Evolutionary conservation across 441 rosid genomes (phyloP).

Genomic region (Erodium texanum): DNA sequence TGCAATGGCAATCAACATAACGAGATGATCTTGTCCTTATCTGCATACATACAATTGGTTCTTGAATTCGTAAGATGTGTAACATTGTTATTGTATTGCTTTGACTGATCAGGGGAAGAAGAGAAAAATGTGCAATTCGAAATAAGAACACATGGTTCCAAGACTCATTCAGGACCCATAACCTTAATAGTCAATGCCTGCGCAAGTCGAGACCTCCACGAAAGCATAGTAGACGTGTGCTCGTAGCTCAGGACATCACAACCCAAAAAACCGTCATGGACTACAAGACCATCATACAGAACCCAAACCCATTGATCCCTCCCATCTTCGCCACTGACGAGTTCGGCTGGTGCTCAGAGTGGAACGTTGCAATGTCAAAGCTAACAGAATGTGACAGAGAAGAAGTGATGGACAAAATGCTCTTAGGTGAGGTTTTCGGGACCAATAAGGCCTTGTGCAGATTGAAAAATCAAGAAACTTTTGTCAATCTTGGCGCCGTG

Average conservation of each 20-base stretch:
- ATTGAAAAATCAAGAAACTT: conserved; percentile 57
- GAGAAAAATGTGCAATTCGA: conserved; percentile 57
- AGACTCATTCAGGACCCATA: conserved; percentile 40
- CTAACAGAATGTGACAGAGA: conserved; percentile 68
- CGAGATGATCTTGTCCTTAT: not conserved
- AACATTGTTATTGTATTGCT: too few species aligned
- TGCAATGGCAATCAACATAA: not conserved
- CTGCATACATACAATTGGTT: too few species aligned
- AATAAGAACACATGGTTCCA: conserved; percentile 43
- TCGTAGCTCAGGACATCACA: conserved; percentile 72
- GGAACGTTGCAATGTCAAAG: conserved; percentile 78
- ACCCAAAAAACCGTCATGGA: conserved; percentile 47
- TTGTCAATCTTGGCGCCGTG: conserved; percentile 49
- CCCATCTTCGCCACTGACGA: conserved; percentile 68
- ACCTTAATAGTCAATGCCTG: conserved; percentile 60
- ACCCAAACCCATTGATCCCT: conserved; percentile 63
- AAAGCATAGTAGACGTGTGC: conserved; percentile 62
- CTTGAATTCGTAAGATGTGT: too few species aligned
- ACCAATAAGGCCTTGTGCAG: conserved; percentile 42
- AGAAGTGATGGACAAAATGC: conserved; percentile 44
- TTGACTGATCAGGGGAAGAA: conserved; percentile 48
- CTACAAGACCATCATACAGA: conserved; percentile 54
- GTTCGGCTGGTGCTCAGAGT: conserved; percentile 62
- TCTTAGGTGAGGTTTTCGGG: conserved; percentile 72
- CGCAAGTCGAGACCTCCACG: conserved; percentile 50